These are phyloP conservation scores for Botrytis sinoallii DNA, from an alignment of 2,329 filamentous ascomycete genomes.

Conservation along the genomic window DNA sequence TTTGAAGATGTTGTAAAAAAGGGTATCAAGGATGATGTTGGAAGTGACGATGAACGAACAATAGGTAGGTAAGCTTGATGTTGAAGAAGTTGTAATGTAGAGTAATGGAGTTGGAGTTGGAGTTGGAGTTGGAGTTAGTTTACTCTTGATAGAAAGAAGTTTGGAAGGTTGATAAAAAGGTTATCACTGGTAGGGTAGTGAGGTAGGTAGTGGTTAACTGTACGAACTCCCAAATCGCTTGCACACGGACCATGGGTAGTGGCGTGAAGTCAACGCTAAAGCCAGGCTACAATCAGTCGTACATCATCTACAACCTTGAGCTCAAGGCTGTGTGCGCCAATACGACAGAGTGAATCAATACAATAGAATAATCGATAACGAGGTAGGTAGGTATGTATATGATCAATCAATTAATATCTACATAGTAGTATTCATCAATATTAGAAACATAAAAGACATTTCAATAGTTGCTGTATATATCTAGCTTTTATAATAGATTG, in stretches of 20 bases:
- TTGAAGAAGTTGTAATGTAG: not conserved
- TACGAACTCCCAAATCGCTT: not conserved
- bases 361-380: no score
- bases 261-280: slow-evolving; percentile 2
- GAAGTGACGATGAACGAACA: not conserved
- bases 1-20: not conserved
- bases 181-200: not conserved
- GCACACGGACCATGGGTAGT: slow-evolving; percentile 10
- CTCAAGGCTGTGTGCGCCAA: not conserved
- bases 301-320: not conserved
- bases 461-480: no score
- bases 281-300: slow-evolving; percentile 11
- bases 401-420: no score
- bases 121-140: not conserved
- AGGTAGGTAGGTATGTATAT: no score
- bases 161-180: slow-evolving; percentile 3
- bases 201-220: not conserved
- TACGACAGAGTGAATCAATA: no score
- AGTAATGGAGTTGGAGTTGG: no score
- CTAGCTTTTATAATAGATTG: no score
- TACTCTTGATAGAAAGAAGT: slow-evolving; percentile 6
- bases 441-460: no score
- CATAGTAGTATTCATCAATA: no score
- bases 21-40: not conserved
- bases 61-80: not conserved